A percentile compares a stretch with the other conserved stretches of the same genome.
Conservation (phyloP, 208 protist genomes). For the Naegleria fowleri region DNA sequence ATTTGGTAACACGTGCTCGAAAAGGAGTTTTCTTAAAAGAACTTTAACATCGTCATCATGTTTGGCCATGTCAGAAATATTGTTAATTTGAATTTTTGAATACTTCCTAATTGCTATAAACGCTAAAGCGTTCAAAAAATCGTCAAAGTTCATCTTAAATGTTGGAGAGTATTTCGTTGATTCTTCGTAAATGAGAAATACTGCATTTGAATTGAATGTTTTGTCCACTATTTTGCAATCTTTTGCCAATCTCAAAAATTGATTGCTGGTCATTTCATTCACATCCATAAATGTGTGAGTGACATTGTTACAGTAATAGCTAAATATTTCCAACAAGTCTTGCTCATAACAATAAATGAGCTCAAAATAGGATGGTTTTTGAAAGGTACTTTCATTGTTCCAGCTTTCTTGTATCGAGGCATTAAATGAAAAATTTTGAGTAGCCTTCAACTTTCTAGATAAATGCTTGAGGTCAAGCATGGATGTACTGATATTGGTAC, state of each 20-base stretch:
- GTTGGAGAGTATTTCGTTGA: background rate
- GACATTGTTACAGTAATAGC: background rate
- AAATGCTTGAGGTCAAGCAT: background rate
- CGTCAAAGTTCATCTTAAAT: conserved; percentile 12
- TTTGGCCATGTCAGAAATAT: background rate
- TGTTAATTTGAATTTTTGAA: background rate
- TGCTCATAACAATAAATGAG: background rate
- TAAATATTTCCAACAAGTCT: background rate
- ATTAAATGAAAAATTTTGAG: background rate
- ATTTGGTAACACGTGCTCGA: background rate
- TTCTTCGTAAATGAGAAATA: background rate
- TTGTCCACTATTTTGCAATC: conserved; percentile 1
- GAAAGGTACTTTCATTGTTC: background rate
- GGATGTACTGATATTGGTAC: background rate
- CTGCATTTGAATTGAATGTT: background rate
- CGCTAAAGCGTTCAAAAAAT: background rate
- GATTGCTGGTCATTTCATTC: background rate
- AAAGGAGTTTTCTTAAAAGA: background rate
- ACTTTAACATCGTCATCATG: background rate
- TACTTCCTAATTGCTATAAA: background rate
- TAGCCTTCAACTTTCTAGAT: background rate
- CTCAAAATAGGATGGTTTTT: background rate
- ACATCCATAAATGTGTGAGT: background rate
- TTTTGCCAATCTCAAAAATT: conserved; percentile 10
- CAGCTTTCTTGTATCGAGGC: background rate